These are phyloP conservation scores for Castanea mollissima DNA, from an alignment of 306 rosid genomes.

Conservation along the genomic window DNA sequence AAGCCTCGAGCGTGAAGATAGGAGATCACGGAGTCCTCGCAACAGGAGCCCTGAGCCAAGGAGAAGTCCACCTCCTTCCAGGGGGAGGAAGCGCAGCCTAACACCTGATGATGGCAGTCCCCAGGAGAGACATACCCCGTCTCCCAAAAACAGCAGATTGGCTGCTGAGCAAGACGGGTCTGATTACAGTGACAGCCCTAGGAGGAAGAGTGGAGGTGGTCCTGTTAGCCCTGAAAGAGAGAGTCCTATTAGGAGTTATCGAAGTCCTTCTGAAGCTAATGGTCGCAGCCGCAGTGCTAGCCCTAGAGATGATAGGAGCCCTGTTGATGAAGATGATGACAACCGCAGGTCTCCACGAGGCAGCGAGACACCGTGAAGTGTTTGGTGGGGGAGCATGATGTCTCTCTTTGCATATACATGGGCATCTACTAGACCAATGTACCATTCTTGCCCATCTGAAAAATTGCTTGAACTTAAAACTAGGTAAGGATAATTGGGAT, in stretches of 20 bases:
- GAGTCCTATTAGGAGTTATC: slow-evolving; percentile 15
- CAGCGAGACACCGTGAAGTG: slow-evolving; percentile 44
- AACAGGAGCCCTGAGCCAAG: slow-evolving; percentile 35
- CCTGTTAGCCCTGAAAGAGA: slow-evolving; percentile 50
- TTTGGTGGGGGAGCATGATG: not conserved
- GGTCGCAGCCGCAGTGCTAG: slow-evolving; percentile 42
- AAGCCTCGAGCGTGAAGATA: slow-evolving; percentile 46
- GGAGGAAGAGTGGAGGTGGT: slow-evolving; percentile 47
- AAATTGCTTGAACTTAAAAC: not conserved
- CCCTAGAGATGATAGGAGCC: slow-evolving; percentile 65
- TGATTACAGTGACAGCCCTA: slow-evolving; percentile 51
- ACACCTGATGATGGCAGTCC: slow-evolving; percentile 57
- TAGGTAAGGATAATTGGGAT: not conserved
- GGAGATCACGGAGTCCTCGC: slow-evolving; percentile 49
- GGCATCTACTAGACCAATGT: not conserved
- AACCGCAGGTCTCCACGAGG: slow-evolving; percentile 45
- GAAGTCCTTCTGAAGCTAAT: slow-evolving; percentile 42
- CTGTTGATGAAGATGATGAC: slow-evolving; percentile 52
- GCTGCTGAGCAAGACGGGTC: slow-evolving; percentile 44
- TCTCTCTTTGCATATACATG: not conserved
- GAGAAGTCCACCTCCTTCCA: slow-evolving; percentile 38
- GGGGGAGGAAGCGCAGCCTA: slow-evolving; percentile 46
- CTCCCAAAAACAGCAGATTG: slow-evolving; percentile 49
- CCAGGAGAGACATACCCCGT: slow-evolving; percentile 30
- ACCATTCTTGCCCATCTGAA: not conserved